phyloP scores from a whole-genome alignment of 2,329 filamentous ascomycete species.

The Apiospora pterosperma region DNA sequence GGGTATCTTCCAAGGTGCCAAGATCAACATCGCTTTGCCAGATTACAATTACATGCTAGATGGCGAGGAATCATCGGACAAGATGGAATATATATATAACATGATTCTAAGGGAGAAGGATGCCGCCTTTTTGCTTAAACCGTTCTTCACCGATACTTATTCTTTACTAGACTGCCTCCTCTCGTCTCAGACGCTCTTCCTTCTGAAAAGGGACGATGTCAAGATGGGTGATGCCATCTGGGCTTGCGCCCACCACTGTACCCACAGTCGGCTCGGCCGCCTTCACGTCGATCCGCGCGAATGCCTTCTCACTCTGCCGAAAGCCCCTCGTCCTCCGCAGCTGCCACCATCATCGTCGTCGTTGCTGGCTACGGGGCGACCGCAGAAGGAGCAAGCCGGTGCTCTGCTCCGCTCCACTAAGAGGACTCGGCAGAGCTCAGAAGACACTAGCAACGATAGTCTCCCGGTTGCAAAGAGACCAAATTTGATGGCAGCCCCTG shows the following conservation, averaged over 20 bases:
- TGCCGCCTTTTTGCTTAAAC: background rate
- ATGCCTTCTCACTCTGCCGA: background rate
- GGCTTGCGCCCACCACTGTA: background rate
- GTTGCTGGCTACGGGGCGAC: background rate
- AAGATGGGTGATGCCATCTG: background rate
- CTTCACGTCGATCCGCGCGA: background rate
- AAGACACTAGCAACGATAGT: background rate
- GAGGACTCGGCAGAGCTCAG: background rate
- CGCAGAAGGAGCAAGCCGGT: background rate
- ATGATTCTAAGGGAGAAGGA: background rate
- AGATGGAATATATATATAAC: background rate
- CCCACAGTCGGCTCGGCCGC: background rate
- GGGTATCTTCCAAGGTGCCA: background rate
- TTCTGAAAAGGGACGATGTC: too few species aligned
- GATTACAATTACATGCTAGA: background rate
- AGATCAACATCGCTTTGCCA: background rate
- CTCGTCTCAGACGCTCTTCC: background rate
- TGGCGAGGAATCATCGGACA: background rate
- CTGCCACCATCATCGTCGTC: background rate
- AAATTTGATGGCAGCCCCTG: too few species aligned
- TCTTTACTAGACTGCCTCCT: background rate
- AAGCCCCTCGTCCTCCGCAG: background rate
- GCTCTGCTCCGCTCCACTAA: background rate
- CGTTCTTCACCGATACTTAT: background rate
- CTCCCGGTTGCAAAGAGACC: background rate